These are phyloP conservation scores for Neurospora sp. DNA, from an alignment of 495 filamentous ascomycete species.

Conservation along the genomic window DNA sequence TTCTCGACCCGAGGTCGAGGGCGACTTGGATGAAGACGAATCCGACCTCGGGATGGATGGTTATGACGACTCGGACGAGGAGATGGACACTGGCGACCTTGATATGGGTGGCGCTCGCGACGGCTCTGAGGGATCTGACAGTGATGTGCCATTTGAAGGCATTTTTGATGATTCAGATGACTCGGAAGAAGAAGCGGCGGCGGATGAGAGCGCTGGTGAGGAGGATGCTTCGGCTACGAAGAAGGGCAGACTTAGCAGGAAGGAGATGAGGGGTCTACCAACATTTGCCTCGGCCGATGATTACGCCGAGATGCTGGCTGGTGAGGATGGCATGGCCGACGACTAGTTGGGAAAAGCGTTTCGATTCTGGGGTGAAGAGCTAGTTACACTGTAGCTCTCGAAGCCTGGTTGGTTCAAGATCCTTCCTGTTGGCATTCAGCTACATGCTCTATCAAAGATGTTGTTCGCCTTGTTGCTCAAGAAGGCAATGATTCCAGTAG, in stretches of 20 bases:
- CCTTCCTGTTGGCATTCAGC: not conserved
- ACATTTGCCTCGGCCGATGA: conserved; percentile 90
- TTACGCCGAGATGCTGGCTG: conserved; percentile 76
- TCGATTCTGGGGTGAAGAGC: not conserved
- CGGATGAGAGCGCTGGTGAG: conserved; percentile 22
- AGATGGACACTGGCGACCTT: conserved; percentile 27
- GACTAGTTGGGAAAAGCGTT: not conserved
- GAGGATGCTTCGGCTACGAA: conserved; percentile 18
- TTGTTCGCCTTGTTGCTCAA: not conserved
- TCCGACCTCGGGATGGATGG: conserved; percentile 44
- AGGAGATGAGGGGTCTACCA: conserved; percentile 79
- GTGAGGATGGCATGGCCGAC: conserved; percentile 46
- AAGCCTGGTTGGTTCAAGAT: not conserved
- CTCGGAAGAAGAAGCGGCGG: conserved; percentile 17
- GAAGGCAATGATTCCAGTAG: not conserved
- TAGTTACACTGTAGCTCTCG: not conserved
- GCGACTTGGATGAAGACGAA: conserved; percentile 37
- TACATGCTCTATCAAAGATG: not conserved
- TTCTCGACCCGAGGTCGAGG: conserved; percentile 47
- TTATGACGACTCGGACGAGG: conserved; percentile 32
- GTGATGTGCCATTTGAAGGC: conserved; percentile 27
- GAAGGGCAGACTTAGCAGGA: conserved; percentile 52
- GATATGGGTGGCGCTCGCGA: conserved; percentile 24
- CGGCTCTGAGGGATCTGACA: conserved; percentile 31
- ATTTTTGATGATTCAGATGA: conserved; percentile 35